Conservation (phyloP, 2,329 filamentous ascomycete genomes). For the Macrophomina phaseolina region DNA sequence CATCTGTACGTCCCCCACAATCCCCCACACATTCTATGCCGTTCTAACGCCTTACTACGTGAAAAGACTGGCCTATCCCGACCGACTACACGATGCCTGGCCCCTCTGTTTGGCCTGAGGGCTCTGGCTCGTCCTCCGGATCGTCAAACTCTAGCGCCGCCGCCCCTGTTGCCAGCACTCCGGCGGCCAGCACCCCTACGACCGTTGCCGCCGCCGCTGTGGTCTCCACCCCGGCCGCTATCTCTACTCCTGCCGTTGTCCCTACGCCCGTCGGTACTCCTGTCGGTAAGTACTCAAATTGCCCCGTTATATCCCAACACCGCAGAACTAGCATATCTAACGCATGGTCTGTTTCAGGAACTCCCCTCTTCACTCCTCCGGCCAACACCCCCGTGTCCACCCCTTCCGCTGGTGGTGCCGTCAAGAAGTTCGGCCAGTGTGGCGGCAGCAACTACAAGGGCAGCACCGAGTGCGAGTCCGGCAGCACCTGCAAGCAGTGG, state of each 20-base stretch:
- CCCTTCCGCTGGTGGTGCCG: conserved; percentile 22
- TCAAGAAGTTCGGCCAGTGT: conserved; percentile 45
- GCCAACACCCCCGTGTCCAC: conserved; percentile 17
- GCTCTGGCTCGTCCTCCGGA: neutral
- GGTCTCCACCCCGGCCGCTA: conserved; percentile 15
- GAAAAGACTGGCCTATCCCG: conserved; percentile 39
- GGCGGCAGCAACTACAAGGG: conserved; percentile 48
- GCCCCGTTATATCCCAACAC: neutral
- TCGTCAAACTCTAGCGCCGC: neutral
- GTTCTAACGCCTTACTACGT: neutral
- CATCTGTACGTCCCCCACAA: conserved; percentile 32
- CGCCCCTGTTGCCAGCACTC: neutral
- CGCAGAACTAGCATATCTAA: neutral
- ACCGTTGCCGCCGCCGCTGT: neutral
- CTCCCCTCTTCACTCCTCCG: conserved; percentile 11
- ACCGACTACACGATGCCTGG: conserved; percentile 41
- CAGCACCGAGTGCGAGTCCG: conserved; percentile 41
- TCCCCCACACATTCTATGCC: neutral
- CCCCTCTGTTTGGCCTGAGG: conserved; percentile 35
- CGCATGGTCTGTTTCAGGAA: neutral
- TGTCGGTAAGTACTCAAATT: neutral
- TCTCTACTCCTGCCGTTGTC: conserved; percentile 11
- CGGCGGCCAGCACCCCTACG: neutral
- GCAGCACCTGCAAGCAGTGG: conserved; percentile 39
- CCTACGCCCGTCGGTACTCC: conserved; percentile 1